Evolutionary conservation across 2,329 filamentous ascomycete species (phyloP).

Genomic region (Lachnellula cervina): DNA sequence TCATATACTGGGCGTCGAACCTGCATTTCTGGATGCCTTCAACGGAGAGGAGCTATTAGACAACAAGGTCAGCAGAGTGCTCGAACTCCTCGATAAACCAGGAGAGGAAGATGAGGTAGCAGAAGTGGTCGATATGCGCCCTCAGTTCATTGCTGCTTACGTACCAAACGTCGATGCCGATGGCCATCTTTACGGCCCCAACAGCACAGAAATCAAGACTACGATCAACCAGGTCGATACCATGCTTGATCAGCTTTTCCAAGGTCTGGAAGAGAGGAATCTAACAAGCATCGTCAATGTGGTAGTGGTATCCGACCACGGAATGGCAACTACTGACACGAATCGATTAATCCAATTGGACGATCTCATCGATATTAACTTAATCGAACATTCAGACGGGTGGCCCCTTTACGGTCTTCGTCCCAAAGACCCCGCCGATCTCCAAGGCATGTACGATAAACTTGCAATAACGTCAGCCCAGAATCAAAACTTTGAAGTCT

Average conservation of each 20-base stretch:
- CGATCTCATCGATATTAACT: conserved; percentile 71
- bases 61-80: conserved; percentile 71
- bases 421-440: conserved; percentile 63
- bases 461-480: conserved; percentile 51
- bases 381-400: conserved; percentile 82
- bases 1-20: conserved; percentile 68
- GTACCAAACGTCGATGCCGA: conserved; percentile 87
- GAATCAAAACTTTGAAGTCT: conserved; percentile 75
- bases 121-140: conserved; percentile 54
- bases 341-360: conserved; percentile 82
- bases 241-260: conserved; percentile 75
- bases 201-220: conserved; percentile 80
- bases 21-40: conserved; percentile 78
- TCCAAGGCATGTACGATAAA: conserved; percentile 62
- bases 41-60: conserved; percentile 71
- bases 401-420: conserved; percentile 91
- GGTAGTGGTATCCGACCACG: conserved; percentile 94
- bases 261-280: conserved; percentile 74
- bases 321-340: conserved; percentile 90
- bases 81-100: conserved; percentile 80
- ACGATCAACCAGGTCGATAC: conserved; percentile 76
- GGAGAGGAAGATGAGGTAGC: conserved; percentile 57
- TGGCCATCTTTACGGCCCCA: conserved; percentile 85
- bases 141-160: conserved; percentile 90
- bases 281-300: conserved; percentile 87